Conservation (phyloP, 2,329 filamentous ascomycete species). For the Sphaerulina populicola region DNA sequence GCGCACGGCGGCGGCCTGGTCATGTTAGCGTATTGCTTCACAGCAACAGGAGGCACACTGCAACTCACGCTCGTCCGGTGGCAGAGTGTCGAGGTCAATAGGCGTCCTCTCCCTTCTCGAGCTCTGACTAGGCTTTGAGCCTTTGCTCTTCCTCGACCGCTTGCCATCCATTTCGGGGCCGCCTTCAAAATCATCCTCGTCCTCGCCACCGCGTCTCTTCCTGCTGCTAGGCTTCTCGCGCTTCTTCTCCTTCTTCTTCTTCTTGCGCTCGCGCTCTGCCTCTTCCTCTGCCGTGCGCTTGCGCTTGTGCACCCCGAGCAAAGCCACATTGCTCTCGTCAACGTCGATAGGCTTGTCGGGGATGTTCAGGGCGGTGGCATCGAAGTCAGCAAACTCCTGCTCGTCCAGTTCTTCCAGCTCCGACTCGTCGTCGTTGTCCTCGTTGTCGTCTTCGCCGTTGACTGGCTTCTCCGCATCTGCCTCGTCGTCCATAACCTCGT, state of each 20-base stretch:
- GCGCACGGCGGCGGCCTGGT: slow-evolving; percentile 62
- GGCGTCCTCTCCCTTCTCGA: slow-evolving; percentile 43
- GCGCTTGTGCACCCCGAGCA: slow-evolving; percentile 56
- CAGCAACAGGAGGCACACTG: background rate
- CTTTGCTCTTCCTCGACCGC: slow-evolving; percentile 44
- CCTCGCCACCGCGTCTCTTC: slow-evolving; percentile 14
- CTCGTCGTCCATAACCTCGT: slow-evolving; percentile 24
- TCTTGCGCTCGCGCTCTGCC: slow-evolving; percentile 50
- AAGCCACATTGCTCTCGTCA: slow-evolving; percentile 53
- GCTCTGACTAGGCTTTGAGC: slow-evolving; percentile 35
- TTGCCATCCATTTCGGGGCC: slow-evolving; percentile 49
- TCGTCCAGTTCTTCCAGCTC: slow-evolving; percentile 56
- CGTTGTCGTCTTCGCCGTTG: slow-evolving; percentile 31
- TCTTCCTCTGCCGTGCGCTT: slow-evolving; percentile 55
- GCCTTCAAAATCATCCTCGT: slow-evolving; percentile 22
- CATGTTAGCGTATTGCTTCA: slow-evolving; percentile 19
- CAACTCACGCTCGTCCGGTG: slow-evolving; percentile 68
- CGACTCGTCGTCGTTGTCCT: slow-evolving; percentile 52
- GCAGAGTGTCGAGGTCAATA: slow-evolving; percentile 68
- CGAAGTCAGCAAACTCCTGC: slow-evolving; percentile 57
- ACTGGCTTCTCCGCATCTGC: slow-evolving; percentile 14
- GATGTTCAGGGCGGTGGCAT: slow-evolving; percentile 52
- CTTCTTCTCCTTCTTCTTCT: slow-evolving; percentile 24
- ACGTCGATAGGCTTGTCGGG: slow-evolving; percentile 53
- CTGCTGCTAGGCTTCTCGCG: slow-evolving; percentile 22